Evolutionary conservation across 192 early-diverging fungal species (phyloP), one percentile per base, ranked within the genome.

Genomic region (Podila clonocystis): DNA sequence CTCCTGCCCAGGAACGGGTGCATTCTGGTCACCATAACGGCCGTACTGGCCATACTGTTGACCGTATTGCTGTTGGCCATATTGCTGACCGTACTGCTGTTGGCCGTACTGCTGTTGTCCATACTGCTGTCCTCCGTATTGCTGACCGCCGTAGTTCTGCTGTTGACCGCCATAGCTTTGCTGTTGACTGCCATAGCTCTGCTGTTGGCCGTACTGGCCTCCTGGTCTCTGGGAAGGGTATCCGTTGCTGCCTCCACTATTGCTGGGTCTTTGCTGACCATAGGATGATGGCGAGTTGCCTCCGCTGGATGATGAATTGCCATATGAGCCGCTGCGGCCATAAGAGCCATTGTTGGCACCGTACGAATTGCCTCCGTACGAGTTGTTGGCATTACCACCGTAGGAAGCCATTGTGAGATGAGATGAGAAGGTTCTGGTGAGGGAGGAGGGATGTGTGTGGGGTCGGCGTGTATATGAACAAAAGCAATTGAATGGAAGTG

Each of bases 1-100:
- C n/a, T 92, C 89, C 28, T 87, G 70, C 28, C 82, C 85, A 5
- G 73, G 78, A 55, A 70, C 66, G 28, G 70, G 72, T 20, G 45
- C 61, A 9, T 77, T 60, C 31, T 71, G 73, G 30, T 84, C 62
- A 29, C 75, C 82, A 50, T 83, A 70, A 34, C 74, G 72, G n/a
- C 52, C 68, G n/a, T 75, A 67, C 24, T 84, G 62, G 30, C 58
- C 50, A 33, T 80, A 50, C 22, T 68, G 67, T 26, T 70, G 33
- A 50, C 60, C 57, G 57, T 65, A 61, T 41, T 36, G 50, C 19
- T 72, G 29, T 20, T 55, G 55, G 20, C 62, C 45, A 22, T 55
- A 31, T 65, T 65, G 63, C 48, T 65, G 57, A 34, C 63, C 72
- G 30, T 66, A 61, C 13, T 68, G 67, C n/a, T 73, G 70, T 30